Evolutionary conservation across 192 early-diverging fungal species (phyloP), one percentile per base, ranked within the genome.

Genomic region (Pilaira anomala): DNA sequence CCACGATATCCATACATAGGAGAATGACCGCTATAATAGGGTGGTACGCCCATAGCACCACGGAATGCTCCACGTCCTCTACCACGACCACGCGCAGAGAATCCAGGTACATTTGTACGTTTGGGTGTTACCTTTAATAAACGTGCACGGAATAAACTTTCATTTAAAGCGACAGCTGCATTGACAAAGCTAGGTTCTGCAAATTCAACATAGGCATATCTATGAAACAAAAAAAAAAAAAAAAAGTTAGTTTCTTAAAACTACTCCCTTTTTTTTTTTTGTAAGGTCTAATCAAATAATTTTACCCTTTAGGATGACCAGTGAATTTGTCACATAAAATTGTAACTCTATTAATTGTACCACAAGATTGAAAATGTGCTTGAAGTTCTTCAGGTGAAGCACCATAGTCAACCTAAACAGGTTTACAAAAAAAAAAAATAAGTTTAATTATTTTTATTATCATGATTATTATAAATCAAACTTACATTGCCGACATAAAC

Each of bases 181-280:
- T 80, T 79, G 39, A 98, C 93, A 3, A 85, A 82, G 6, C 85
- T 78, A 8, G 85, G 74, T 57, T 95, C 87, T 18, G 90, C 91
- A 88, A 99, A 99, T 74, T 99, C 97, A 7, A 99, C 85, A 65
- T 98, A 99, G 6, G 94, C 97, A 65, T 88, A 97, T 22, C 85
- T 78, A 66, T 50, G 3, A 5, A 7, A 50, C 24, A 50, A 30
- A 19, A 19, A 8, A 26, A 16, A 11, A 8, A 53, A 29, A 30
- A 30, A 18, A 22, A 9, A 3, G 22, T 24, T 24, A 24, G 18
- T 36, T 36, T 36, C 33, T 36, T 36, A 36, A 36, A 36, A 36
- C 6, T 9, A 36, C n/a, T n/a, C n/a, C 33, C 33, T 36, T 25
- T 12, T 48, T 1, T 48, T 24, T 19, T 52, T 22, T 18, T 2